Evolutionary conservation across 768 basidiomycete genomes (phyloP).

Genomic region (Auricularia heimuer): DNA sequence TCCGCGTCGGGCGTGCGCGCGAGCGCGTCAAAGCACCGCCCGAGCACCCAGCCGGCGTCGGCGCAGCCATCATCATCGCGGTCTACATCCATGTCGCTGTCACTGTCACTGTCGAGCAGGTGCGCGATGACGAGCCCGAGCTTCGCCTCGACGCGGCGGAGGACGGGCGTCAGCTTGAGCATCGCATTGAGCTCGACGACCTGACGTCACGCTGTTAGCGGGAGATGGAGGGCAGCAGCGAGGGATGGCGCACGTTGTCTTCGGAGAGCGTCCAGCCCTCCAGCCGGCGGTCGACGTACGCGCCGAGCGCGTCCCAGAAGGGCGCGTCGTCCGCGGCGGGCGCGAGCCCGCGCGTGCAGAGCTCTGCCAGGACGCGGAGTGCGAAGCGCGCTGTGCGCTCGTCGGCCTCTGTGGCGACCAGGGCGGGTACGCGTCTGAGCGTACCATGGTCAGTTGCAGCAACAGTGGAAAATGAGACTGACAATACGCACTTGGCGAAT

Average conservation of each 20-base stretch:
- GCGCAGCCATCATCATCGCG: too few relatives aligned
- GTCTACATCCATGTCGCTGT: neutral
- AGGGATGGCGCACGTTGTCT: slow-evolving; percentile 28
- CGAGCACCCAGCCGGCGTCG: neutral
- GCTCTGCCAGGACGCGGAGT: slow-evolving; percentile 39
- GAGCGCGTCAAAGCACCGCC: too few relatives aligned
- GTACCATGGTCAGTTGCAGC: neutral
- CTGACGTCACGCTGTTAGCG: slow-evolving; percentile 20
- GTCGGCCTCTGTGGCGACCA: slow-evolving; percentile 36
- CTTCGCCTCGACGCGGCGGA: slow-evolving; percentile 35
- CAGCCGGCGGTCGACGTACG: slow-evolving; percentile 33
- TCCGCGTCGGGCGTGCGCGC: too few relatives aligned
- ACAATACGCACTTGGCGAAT: slow-evolving; percentile 17
- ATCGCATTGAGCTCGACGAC: slow-evolving; percentile 44
- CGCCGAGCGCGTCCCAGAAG: slow-evolving; percentile 26
- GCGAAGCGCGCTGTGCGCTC: slow-evolving; percentile 16
- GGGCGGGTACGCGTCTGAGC: slow-evolving; percentile 23
- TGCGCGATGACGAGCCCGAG: slow-evolving; percentile 33
- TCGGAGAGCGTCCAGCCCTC: slow-evolving; percentile 19
- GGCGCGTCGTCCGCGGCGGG: neutral
- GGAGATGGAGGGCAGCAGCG: too few relatives aligned
- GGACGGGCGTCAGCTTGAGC: slow-evolving; percentile 41
- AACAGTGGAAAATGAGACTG: neutral
- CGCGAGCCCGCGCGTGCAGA: neutral
- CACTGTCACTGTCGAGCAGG: slow-evolving; percentile 22